Percentiles rank a stretch among this genome's conserved stretches.
Evolutionary conservation across 2,329 filamentous ascomycete genomes (phyloP).

Genomic region (Sclerotiophoma versabilis): DNA sequence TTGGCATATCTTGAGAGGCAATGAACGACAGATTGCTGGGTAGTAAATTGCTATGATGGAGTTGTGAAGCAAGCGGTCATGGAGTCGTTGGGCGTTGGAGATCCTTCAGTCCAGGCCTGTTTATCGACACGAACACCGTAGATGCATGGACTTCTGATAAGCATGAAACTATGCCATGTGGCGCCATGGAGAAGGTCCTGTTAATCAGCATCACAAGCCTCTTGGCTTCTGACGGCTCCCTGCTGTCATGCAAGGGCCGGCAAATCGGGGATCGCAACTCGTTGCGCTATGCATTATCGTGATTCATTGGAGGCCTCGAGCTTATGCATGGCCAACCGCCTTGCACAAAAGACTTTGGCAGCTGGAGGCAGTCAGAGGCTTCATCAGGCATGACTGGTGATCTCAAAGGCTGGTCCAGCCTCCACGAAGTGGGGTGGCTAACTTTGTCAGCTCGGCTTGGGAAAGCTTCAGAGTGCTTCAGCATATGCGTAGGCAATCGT

Average conservation of each 20-base stretch:
- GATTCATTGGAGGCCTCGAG: constrained; percentile 4
- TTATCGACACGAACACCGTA: neutral
- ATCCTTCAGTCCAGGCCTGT: constrained; percentile 3
- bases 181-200: neutral
- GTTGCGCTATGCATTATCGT: neutral
- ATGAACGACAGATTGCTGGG: constrained; percentile 11
- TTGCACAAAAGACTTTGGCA: constrained; percentile 2
- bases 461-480: constrained; percentile 17
- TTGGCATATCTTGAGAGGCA: constrained; percentile 34
- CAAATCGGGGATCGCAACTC: constrained; percentile 10
- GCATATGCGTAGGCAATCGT: constrained; percentile 7
- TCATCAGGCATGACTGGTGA: constrained; percentile 3
- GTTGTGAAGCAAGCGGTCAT: neutral
- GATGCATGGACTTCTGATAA: neutral
- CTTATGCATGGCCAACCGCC: constrained; percentile 9
- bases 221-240: neutral
- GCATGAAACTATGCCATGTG: constrained; percentile 10
- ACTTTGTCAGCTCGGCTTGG: constrained; percentile 11
- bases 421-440: constrained; percentile 10
- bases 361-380: constrained; percentile 2
- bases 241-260: constrained; percentile 3
- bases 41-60: constrained; percentile 11
- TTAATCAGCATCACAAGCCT: neutral
- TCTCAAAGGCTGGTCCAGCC: constrained; percentile 3
- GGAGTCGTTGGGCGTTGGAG: neutral